Evolutionary conservation across 306 rosid species (phyloP).

Genomic region (Cucurbita maxima): DNA sequence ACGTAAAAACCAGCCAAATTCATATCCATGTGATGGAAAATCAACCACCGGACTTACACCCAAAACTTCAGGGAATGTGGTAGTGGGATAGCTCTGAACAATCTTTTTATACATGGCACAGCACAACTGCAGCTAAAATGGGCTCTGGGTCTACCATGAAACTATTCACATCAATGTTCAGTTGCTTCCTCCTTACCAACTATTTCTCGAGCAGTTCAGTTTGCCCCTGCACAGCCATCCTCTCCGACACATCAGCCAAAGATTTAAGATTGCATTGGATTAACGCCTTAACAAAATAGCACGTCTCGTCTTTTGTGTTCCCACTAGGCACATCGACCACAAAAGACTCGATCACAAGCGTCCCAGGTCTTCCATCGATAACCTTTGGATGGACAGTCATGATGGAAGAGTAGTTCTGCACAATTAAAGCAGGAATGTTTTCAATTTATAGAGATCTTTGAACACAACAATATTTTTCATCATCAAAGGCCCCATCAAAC

Average conservation of each 20-base stretch:
- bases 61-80: conserved; percentile 52
- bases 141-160: conserved; percentile 2
- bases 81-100: conserved; percentile 50
- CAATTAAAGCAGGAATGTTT: not conserved
- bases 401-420: conserved; percentile 90
- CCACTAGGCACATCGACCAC: conserved; percentile 92
- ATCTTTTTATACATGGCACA: conserved; percentile 31
- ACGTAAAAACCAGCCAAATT: conserved; percentile 21
- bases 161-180: conserved; percentile 7
- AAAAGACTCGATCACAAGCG: conserved; percentile 87
- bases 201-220: conserved; percentile 48
- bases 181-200: conserved; percentile 14
- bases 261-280: conserved; percentile 91
- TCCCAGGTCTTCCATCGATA: conserved; percentile 81
- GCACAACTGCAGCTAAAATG: conserved; percentile 1
- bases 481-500: not conserved
- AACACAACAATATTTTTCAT: not conserved
- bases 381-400: conserved; percentile 83
- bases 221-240: conserved; percentile 84
- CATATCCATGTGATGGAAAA: conserved; percentile 36
- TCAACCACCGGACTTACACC: conserved; percentile 23
- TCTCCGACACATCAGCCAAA: conserved; percentile 90
- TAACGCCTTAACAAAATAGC: conserved; percentile 85
- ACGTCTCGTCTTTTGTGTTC: conserved; percentile 86
- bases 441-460: not conserved